Evolutionary conservation across 352 stramenopile species (phyloP).

Genomic region (Pythium coloratum): DNA sequence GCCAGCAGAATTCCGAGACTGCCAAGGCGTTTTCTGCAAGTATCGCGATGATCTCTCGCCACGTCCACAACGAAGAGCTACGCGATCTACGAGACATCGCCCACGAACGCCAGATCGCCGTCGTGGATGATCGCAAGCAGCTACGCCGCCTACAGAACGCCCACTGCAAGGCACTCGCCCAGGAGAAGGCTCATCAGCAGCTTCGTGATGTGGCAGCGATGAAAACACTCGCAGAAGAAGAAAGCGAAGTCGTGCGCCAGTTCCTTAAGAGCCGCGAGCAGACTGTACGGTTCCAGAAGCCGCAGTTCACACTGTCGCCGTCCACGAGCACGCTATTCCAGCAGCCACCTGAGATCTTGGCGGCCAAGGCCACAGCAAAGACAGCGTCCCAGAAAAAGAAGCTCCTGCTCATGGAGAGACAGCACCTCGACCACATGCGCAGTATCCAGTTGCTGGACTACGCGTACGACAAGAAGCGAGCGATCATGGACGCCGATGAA

Average conservation of each 20-base stretch:
- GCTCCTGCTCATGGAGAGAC: slow-evolving; percentile 49
- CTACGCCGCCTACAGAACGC: slow-evolving; percentile 48
- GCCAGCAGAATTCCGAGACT: slow-evolving; percentile 46
- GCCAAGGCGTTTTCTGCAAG: slow-evolving; percentile 62
- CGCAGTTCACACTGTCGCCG: slow-evolving; percentile 53
- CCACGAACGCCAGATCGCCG: slow-evolving; percentile 40
- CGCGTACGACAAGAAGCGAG: slow-evolving; percentile 59
- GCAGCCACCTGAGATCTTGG: slow-evolving; percentile 62
- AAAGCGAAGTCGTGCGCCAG: slow-evolving; percentile 42
- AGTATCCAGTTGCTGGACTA: slow-evolving; percentile 76
- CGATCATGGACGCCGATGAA: slow-evolving; percentile 44
- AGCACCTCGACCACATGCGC: slow-evolving; percentile 66
- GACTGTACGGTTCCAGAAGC: slow-evolving; percentile 45
- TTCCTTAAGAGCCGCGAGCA: slow-evolving; percentile 49
- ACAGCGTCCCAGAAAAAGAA: slow-evolving; percentile 39
- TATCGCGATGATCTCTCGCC: slow-evolving; percentile 75
- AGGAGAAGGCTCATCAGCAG: slow-evolving; percentile 42
- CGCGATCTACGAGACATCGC: slow-evolving; percentile 45
- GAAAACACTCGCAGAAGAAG: slow-evolving; percentile 56
- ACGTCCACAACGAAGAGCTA: slow-evolving; percentile 69
- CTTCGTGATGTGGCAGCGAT: slow-evolving; percentile 56
- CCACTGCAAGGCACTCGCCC: slow-evolving; percentile 52
- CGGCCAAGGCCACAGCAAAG: slow-evolving; percentile 56
- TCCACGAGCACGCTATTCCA: slow-evolving; percentile 75
- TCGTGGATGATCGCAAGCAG: slow-evolving; percentile 48